Conservation (phyloP, 306 rosid genomes). For the Castanea mollissima region DNA sequence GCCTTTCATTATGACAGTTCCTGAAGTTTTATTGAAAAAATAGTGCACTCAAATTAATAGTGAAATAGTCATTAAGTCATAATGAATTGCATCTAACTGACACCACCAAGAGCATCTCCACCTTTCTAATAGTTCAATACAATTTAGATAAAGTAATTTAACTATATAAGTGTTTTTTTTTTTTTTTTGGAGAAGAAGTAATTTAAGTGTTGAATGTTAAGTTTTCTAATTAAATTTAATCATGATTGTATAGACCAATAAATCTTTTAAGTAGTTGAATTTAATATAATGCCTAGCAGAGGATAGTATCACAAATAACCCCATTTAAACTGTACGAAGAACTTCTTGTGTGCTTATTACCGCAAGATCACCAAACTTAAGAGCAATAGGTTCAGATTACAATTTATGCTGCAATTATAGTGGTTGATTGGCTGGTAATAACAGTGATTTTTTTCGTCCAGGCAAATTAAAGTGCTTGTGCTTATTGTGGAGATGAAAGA, state of each 20-base stretch:
- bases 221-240: too few relatives aligned
- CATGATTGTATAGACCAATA: too few relatives aligned
- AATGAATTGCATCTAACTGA: too few relatives aligned
- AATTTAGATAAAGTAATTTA: too few relatives aligned
- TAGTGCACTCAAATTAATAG: background rate
- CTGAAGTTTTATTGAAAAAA: background rate
- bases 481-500: conserved; percentile 7
- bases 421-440: background rate
- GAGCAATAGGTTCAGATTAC: background rate
- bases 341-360: background rate
- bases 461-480: background rate
- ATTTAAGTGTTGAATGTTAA: too few relatives aligned
- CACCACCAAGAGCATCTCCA: too few relatives aligned
- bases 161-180: too few relatives aligned
- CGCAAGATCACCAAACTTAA: background rate
- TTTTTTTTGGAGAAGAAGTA: too few relatives aligned
- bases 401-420: background rate
- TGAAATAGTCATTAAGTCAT: background rate
- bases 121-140: too few relatives aligned
- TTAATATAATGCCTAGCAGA: background rate
- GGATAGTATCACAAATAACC: background rate
- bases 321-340: background rate
- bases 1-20: too few relatives aligned
- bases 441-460: background rate
- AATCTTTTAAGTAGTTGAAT: too few relatives aligned